Conservation (phyloP, 257 asterid species). For the Primulina huaijiensis region DNA sequence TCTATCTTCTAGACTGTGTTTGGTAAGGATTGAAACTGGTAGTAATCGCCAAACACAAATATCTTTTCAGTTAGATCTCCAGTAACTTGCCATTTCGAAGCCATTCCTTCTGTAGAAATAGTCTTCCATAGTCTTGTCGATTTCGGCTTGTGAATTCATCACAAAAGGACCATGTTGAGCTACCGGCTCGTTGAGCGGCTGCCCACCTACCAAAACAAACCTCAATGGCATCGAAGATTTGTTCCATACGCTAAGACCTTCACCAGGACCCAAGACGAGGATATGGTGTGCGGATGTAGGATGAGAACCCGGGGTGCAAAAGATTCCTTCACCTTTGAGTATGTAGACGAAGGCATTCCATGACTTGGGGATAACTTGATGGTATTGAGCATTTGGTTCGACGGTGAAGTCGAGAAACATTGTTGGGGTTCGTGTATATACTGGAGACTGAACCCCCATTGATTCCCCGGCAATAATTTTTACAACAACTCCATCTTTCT, state of each 20-base stretch:
- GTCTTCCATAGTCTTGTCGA: slow-evolving; percentile 73
- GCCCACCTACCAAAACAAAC: slow-evolving; percentile 70
- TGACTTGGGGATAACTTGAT: slow-evolving; percentile 65
- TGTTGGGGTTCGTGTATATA: slow-evolving; percentile 79
- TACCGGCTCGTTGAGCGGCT: slow-evolving; percentile 84
- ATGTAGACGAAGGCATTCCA: slow-evolving; percentile 79
- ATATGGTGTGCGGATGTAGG: slow-evolving; percentile 61
- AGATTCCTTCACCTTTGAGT: slow-evolving; percentile 77
- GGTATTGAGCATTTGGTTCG: slow-evolving; percentile 47
- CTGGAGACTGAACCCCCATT: slow-evolving; percentile 83
- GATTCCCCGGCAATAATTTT: slow-evolving; percentile 86
- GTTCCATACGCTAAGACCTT: slow-evolving; percentile 87
- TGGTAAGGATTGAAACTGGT: slow-evolving; percentile 31
- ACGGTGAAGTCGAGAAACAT: slow-evolving; percentile 84
- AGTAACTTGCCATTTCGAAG: slow-evolving; percentile 71
- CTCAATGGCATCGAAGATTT: slow-evolving; percentile 48
- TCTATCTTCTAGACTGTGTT: slow-evolving; percentile 6
- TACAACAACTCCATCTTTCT: slow-evolving; percentile 68
- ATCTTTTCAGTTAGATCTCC: slow-evolving; percentile 58
- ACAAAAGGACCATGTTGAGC: slow-evolving; percentile 93
- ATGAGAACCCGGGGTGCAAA: slow-evolving; percentile 41
- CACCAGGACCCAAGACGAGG: slow-evolving; percentile 80
- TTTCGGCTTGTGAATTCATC: slow-evolving; percentile 88
- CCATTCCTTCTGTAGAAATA: slow-evolving; percentile 75
- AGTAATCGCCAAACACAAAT: slow-evolving; percentile 16